phyloP scores from a whole-genome alignment of 768 basidiomycete genomes.

The Suillus luteus region DNA sequence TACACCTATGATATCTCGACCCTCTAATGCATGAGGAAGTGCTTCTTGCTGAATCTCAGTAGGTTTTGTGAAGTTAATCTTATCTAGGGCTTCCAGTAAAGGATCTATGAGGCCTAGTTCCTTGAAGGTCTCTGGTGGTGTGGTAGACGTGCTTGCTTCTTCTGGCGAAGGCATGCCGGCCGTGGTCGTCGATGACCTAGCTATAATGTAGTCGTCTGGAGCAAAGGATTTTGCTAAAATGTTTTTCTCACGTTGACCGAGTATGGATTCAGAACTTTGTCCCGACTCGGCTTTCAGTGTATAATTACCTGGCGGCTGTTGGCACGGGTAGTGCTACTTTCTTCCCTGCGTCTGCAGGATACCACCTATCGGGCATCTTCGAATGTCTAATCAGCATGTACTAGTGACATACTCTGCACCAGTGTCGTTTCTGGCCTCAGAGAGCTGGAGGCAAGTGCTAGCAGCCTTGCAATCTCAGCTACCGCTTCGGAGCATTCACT shows the following conservation, averaged over 20 bases:
- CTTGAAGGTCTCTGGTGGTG: constrained; percentile 61
- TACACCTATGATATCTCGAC: constrained; percentile 97
- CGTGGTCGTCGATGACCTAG: not conserved
- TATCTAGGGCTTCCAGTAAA: constrained; percentile 80
- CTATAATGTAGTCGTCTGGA: not conserved
- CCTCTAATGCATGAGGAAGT: constrained; percentile 86
- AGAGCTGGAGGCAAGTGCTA: constrained; percentile 72
- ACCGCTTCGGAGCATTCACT: constrained; percentile 89
- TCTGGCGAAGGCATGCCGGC: constrained; percentile 60
- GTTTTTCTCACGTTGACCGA: constrained; percentile 10
- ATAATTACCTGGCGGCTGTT: not conserved
- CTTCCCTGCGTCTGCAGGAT: not conserved
- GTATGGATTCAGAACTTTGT: not conserved
- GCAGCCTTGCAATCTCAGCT: constrained; percentile 66
- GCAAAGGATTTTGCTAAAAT: constrained; percentile 6
- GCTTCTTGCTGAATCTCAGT: constrained; percentile 88
- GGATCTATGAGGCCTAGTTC: constrained; percentile 88
- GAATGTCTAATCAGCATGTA: constrained; percentile 50
- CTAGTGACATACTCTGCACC: constrained; percentile 71
- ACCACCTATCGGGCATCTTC: not conserved
- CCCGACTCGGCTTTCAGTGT: not conserved
- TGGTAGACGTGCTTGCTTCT: constrained; percentile 53
- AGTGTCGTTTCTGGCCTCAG: constrained; percentile 63
- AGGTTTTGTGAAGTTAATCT: constrained; percentile 80
- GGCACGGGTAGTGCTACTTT: not conserved